Evolutionary conservation across 768 basidiomycete genomes (phyloP), one percentile per base, ranked within the genome.

Genomic region (Lyophyllum semitale): DNA sequence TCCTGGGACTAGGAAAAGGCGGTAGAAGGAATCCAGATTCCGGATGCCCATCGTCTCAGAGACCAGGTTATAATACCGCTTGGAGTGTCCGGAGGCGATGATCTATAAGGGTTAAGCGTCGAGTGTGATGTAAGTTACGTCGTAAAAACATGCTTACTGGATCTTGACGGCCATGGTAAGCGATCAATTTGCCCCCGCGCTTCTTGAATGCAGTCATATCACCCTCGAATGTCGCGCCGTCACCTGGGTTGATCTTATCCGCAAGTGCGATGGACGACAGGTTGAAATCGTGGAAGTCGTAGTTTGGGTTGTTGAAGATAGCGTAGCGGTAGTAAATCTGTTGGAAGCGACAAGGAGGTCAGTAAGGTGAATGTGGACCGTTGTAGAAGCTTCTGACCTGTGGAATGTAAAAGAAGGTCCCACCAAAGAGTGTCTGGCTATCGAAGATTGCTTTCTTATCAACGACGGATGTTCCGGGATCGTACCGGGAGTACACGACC

Each of bases 1-100:
- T 4, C 51, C 51, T 2, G 51, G 56, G 30, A 53, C 33, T 5
- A 57, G 51, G 47, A 57, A 53, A 20, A 57, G 56, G 56, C 56
- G 56, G 38, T 53, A 57, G 46, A 51, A 52, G 17, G 46, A 27
- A 30, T 53, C n/a, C 35, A 57, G 17, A 27, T 26, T 38, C 0
- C 44, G 38, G 35, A 57, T 52, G 5, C n/a, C 9, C 5, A 57
- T 11, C 0, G 50, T 52, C 30, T 46, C 22, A n/a, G 37, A 51
- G 26, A 52, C 32, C 8, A 43, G n/a, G 30, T 35, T 43, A 26
- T 48, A 44, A 13, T n/a, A n/a, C n/a, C 30, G 18, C 23, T 42
- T 52, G 17, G 46, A 57, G 29, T 48, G 48, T 8, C 51, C 45
- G n/a, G n/a, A n/a, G n/a, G n/a, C n/a, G n/a, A n/a, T n/a, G n/a